Conservation (phyloP, 148 eudicot genomes). For the Dianthus caryophyllus region DNA sequence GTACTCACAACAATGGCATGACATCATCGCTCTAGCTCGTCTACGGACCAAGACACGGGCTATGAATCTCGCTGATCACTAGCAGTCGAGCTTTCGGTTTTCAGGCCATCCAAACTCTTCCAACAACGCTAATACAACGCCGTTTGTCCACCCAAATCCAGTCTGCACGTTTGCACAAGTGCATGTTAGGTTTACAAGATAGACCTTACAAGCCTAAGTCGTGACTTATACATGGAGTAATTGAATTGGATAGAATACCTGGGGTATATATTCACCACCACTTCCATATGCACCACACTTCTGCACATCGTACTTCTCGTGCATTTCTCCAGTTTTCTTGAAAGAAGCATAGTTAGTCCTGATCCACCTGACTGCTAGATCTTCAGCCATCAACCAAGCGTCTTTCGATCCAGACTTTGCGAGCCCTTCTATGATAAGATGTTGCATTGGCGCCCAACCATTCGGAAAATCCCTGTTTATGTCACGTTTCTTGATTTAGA, state of each 20-base stretch:
- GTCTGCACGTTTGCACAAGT: conserved; percentile 42
- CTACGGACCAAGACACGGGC: neutral
- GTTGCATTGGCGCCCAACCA: conserved; percentile 96
- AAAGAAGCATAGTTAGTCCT: conserved; percentile 74
- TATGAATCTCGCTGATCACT: conserved; percentile 17
- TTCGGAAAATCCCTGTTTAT: conserved; percentile 83
- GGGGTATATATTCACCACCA: conserved; percentile 90
- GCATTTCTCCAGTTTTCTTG: conserved; percentile 72
- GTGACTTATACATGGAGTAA: neutral
- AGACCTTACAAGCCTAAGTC: neutral
- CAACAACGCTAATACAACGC: conserved; percentile 76
- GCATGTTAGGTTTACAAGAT: neutral
- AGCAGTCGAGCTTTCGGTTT: conserved; percentile 46
- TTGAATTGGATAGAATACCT: conserved; percentile 59
- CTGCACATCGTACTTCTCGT: conserved; percentile 71
- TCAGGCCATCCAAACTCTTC: conserved; percentile 93
- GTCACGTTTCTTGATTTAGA: neutral
- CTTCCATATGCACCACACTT: conserved; percentile 81
- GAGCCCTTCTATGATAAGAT: conserved; percentile 79
- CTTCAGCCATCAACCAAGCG: conserved; percentile 60
- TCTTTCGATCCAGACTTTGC: conserved; percentile 56
- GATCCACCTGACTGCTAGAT: conserved; percentile 68
- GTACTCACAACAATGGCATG: neutral
- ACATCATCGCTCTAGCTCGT: neutral
- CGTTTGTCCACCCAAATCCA: conserved; percentile 93